These are phyloP conservation scores for Backusella morwellensis DNA, from an alignment of 192 early-diverging fungal species.

Conservation along the genomic window DNA sequence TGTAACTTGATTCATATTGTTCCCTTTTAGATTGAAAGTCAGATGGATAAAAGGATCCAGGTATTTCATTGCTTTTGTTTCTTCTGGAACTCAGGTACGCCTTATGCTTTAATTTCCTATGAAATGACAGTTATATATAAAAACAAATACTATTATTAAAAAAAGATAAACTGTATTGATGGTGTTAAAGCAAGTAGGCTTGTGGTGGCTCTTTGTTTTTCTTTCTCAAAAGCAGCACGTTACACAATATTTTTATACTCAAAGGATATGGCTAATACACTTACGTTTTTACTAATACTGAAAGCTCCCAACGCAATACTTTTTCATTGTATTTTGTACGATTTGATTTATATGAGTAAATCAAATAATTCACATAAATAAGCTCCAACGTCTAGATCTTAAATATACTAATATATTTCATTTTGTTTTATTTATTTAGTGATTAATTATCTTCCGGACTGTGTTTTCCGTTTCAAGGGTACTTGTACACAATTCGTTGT, in stretches of 20 bases:
- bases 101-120: neutral
- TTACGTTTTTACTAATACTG: neutral
- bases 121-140: neutral
- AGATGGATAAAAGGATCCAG: constrained; percentile 1
- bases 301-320: neutral
- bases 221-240: neutral
- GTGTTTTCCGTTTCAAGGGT: constrained; percentile 4
- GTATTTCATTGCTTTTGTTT: neutral
- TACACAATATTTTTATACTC: neutral
- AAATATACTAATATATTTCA: neutral
- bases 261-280: neutral
- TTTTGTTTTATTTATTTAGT: neutral
- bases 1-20: neutral
- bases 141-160: neutral
- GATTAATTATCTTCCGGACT: constrained; percentile 1
- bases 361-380: neutral
- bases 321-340: neutral
- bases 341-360: neutral
- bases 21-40: neutral
- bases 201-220: neutral
- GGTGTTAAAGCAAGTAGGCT: neutral
- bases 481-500: neutral
- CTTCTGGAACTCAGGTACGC: neutral
- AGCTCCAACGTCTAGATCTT: neutral
- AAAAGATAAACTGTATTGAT: neutral